A percentile compares a stretch with the other conserved stretches of the same genome.
phyloP scores from a whole-genome alignment of 2,329 filamentous ascomycete genomes.

The Domatiomyces globalis region DNA sequence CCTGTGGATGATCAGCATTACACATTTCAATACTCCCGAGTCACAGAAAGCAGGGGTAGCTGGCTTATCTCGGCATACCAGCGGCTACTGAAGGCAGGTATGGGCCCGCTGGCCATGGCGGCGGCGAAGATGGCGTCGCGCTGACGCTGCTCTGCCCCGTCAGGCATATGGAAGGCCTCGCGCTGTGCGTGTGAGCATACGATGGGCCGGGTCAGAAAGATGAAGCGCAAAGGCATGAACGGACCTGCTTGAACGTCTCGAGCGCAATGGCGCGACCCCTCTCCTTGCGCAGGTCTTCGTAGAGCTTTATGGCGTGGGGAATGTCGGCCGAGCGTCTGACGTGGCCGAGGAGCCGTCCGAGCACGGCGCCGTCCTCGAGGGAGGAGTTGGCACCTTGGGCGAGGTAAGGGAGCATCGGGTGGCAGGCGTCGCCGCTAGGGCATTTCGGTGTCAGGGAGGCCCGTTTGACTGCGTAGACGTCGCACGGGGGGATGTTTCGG shows the following conservation, averaged over 20 bases:
- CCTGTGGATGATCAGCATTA: conserved; percentile 19
- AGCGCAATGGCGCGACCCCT: conserved; percentile 27
- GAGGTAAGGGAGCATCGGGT: conserved; percentile 32
- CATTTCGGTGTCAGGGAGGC: not conserved
- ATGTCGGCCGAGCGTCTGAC: conserved; percentile 9
- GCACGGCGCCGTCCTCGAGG: conserved; percentile 22
- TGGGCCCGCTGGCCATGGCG: conserved; percentile 34
- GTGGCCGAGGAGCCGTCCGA: conserved; percentile 30
- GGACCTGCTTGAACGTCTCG: conserved; percentile 21
- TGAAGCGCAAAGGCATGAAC: too few relatives aligned
- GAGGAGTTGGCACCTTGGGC: conserved; percentile 24
- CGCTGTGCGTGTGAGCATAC: conserved; percentile 7
- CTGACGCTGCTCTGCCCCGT: conserved; percentile 27
- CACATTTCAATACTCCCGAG: not conserved
- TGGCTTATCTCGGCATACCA: conserved; percentile 33
- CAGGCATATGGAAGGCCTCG: conserved; percentile 25
- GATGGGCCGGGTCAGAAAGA: too few relatives aligned
- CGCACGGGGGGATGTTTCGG: too few relatives aligned
- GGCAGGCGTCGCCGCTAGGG: conserved; percentile 29
- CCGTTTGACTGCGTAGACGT: conserved; percentile 1
- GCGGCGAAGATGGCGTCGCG: conserved; percentile 41
- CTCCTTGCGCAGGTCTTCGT: conserved; percentile 26
- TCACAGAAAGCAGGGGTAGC: not conserved
- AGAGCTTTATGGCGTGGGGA: conserved; percentile 24
- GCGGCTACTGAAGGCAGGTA: conserved; percentile 46